These are phyloP conservation scores for Actinomortierella wolfii DNA, from an alignment of 371 early-diverging fungal species.

Conservation along the genomic window DNA sequence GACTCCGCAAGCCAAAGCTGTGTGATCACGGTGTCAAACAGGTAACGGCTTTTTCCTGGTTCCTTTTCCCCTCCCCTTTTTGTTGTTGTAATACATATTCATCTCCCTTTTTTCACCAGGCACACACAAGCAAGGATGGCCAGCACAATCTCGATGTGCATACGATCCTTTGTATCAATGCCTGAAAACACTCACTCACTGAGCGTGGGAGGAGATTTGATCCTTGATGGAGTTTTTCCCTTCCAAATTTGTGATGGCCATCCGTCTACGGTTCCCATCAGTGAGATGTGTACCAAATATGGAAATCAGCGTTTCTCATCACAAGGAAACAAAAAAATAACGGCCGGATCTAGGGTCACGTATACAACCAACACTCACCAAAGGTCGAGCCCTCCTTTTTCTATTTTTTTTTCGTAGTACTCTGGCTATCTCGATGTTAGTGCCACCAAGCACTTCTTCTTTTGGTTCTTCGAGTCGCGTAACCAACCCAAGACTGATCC, in stretches of 20 bases:
- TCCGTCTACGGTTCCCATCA: constrained; percentile 2
- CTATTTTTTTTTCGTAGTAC: constrained; percentile 46
- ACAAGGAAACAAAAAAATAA: constrained; percentile 3
- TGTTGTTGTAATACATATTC: too few relatives aligned
- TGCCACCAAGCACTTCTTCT: constrained; percentile 68
- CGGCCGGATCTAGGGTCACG: constrained; percentile 4
- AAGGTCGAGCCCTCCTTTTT: neutral
- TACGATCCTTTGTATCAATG: too few relatives aligned
- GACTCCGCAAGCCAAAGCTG: constrained; percentile 71
- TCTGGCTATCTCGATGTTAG: constrained; percentile 79
- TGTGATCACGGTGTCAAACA: constrained; percentile 80
- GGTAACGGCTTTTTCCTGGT: constrained; percentile 31
- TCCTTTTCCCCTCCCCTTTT: too few relatives aligned
- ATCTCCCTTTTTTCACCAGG: too few relatives aligned
- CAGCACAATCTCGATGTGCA: too few relatives aligned
- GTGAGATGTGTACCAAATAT: neutral
- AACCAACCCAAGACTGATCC: constrained; percentile 68
- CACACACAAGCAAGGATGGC: too few relatives aligned
- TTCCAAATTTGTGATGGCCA: neutral
- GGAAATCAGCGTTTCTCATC: neutral
- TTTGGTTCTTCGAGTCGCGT: constrained; percentile 79
- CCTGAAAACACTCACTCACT: too few relatives aligned
- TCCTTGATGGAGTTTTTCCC: neutral
- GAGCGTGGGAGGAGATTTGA: neutral
- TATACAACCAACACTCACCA: too few relatives aligned